Conservation (phyloP, 208 protist species). For the Crithidia thermophila region DNA sequence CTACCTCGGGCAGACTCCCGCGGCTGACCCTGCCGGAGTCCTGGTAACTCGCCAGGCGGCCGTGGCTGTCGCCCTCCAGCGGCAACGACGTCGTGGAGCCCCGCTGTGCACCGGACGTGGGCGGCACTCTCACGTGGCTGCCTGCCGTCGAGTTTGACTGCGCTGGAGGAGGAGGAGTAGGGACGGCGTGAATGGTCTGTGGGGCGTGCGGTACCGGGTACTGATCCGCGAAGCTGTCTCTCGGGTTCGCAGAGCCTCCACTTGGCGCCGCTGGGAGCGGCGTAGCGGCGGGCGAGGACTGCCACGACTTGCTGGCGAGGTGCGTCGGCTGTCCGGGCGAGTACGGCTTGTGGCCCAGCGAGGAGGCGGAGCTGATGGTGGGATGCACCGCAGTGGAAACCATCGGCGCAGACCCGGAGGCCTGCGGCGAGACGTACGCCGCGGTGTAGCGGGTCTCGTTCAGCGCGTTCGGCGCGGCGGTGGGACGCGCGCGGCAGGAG, state of each 20-base stretch:
- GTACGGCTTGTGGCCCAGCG: constrained; percentile 2
- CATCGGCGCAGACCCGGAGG: constrained; percentile 1
- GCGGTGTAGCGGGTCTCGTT: constrained; percentile 2
- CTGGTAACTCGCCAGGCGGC: not conserved
- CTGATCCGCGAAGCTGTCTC: too few relatives aligned
- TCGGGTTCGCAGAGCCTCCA: too few relatives aligned
- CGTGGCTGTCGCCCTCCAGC: not conserved
- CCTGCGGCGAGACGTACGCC: constrained; percentile 10
- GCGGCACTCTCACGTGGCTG: constrained; percentile 7
- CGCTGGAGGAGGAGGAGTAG: too few relatives aligned
- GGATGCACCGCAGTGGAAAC: not conserved
- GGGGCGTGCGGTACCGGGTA: not conserved
- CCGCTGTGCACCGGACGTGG: not conserved
- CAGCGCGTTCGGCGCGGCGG: not conserved
- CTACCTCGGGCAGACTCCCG: not conserved
- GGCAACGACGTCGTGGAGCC: not conserved
- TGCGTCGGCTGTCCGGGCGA: not conserved
- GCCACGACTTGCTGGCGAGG: not conserved
- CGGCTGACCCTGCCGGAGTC: not conserved
- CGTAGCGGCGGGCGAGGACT: not conserved
- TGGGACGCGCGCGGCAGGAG: not conserved
- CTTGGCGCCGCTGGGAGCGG: not conserved
- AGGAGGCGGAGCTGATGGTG: not conserved
- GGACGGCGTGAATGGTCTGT: not conserved
- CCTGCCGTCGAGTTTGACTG: not conserved